Percentiles rank a stretch among this genome's conserved stretches.
Evolutionary conservation across 257 asterid species (phyloP).

Genomic region (Ocimum tenuiflorum): DNA sequence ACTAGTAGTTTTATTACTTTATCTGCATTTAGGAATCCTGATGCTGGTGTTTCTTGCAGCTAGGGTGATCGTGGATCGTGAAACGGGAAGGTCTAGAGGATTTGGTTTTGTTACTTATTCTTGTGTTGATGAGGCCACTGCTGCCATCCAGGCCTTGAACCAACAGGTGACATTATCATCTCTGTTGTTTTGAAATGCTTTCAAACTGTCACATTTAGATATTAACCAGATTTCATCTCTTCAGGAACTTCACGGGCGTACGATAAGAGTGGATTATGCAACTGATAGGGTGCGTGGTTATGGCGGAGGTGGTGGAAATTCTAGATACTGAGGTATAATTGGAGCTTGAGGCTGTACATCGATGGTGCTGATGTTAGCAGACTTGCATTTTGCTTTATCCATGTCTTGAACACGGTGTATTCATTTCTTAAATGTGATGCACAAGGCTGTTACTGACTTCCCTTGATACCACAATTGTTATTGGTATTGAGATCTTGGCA

Average conservation of each 20-base stretch:
- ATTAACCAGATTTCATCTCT: not conserved
- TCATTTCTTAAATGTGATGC: not conserved
- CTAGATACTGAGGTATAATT: not conserved
- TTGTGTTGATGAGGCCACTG: conserved; percentile 50
- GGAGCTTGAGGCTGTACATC: too few species aligned
- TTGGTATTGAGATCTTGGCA: conserved; percentile 65
- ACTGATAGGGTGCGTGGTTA: conserved; percentile 49
- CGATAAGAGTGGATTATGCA: conserved; percentile 50
- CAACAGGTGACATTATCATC: conserved; percentile 38
- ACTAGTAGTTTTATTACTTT: too few species aligned
- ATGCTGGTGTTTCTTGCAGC: conserved; percentile 31
- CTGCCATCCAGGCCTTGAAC: conserved; percentile 74
- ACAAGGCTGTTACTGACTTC: conserved; percentile 20
- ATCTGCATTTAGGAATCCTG: too few species aligned
- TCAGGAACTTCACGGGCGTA: conserved; percentile 70
- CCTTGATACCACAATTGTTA: conserved; percentile 82
- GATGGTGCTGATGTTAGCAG: too few species aligned
- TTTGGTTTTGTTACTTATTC: conserved; percentile 65
- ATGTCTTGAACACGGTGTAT: not conserved
- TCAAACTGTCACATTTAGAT: not conserved
- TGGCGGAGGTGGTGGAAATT: conserved; percentile 29
- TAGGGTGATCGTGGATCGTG: conserved; percentile 60
- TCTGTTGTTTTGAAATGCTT: not conserved
- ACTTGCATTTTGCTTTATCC: too few species aligned
- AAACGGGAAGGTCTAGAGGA: conserved; percentile 63